phyloP scores from a whole-genome alignment of 805 yeast genomes.

The Lipomyces chichibuensis region DNA sequence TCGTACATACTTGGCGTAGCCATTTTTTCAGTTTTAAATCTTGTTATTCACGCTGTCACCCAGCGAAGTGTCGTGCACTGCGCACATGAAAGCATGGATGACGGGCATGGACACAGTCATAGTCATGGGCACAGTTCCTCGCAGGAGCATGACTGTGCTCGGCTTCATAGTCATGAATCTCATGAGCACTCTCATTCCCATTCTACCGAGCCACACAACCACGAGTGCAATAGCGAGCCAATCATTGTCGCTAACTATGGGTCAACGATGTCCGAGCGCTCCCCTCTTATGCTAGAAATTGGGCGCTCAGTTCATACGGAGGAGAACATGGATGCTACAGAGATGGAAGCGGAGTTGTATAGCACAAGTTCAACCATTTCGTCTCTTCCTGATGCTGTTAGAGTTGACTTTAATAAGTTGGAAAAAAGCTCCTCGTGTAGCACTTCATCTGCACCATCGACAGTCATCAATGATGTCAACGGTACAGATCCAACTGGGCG shows the following conservation, averaged over 20 bases:
- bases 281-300: not conserved
- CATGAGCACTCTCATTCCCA: constrained; percentile 20
- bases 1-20: constrained; percentile 62
- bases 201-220: not conserved
- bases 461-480: constrained; percentile 10
- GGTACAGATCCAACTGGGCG: constrained; percentile 40
- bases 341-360: not conserved
- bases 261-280: constrained; percentile 14
- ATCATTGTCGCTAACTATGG: constrained; percentile 11
- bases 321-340: not conserved
- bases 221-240: not conserved
- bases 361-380: not conserved
- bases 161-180: constrained; percentile 13
- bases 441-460: constrained; percentile 20
- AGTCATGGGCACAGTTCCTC: constrained; percentile 35
- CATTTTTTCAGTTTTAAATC: constrained; percentile 63
- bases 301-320: not conserved
- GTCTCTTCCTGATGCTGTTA: not conserved
- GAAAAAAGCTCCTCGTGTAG: not conserved
- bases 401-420: not conserved
- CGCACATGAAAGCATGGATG: constrained; percentile 58
- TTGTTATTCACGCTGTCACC: constrained; percentile 69
- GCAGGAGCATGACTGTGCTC: constrained; percentile 29
- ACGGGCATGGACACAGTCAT: constrained; percentile 36
- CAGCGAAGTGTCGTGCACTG: constrained; percentile 86